Evolutionary conservation across 257 asterid species (phyloP), one percentile per base, ranked within the genome.

Genomic region (Solanum virginianum): DNA sequence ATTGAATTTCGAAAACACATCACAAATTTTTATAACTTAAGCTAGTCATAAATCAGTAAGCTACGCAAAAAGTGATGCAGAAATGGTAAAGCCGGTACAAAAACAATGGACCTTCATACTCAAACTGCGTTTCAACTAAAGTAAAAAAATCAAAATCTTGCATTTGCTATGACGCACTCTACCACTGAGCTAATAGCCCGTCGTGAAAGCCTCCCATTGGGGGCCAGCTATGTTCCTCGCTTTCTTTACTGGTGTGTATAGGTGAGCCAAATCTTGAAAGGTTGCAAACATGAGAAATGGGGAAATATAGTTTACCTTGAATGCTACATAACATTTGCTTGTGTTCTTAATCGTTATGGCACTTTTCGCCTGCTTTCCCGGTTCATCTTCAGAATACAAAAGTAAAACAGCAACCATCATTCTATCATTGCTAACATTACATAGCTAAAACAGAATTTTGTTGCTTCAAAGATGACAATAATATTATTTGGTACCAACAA

Each of bases 331-430:
- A 49, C 69, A 82, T 84, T 70, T 86, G 86, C 80, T 86, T 10
- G 59, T 20, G 72, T 86, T 86, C 86, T 82, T 86, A 10, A 86
- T 83, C 83, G 36, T 82, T n/a, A 86, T 57, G 15, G 85, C 88
- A 86, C 88, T 86, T 49, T 74, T 82, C 9, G 57, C 88, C 79
- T 86, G 88, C 77, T 86, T 86, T 17, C 88, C 88, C 0, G 88
- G 86, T 86, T 86, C 88, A 86, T 86, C 88, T 86, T 43, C 84
- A 86, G 66, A 63, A 85, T 10, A 39, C 24, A 80, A 18, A 54
- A 85, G 36, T 20, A 66, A 59, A 85, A 79, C 82, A 77, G 11
- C 24, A 77, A 77, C 47, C 16, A 53, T 8, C 60, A 77, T 77
- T 77, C 9, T 26, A 24, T 51, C 15, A 75, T 75, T 75, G 22